Base-by-base conservation (phyloP, 768 basidiomycete genomes). In the Leccinum disarticulatum region DNA sequence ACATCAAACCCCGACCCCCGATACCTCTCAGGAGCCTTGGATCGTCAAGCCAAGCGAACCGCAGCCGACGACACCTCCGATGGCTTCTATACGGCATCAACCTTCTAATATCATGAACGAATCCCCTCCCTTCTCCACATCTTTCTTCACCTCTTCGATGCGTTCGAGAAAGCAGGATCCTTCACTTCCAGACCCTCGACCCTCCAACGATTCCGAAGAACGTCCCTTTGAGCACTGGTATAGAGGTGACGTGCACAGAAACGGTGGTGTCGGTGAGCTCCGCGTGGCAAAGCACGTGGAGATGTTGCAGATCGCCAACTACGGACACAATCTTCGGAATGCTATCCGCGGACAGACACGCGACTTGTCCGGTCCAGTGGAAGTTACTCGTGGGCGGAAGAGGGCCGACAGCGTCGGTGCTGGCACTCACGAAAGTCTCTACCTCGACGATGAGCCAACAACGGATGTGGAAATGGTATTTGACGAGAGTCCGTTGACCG, bases 181-280 rank as follows among this genome's bases (percentile, higher is more conserved):
- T 48, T 1, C 52, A 25, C 55, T 55, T 48, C 17, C 54, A 38
- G 76, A 77, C n/a, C 70, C 80, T 5, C 81, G 90, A 48, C 75
- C 80, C 13, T 90, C 90, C 5, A 81, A 76, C 27, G 90, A 93
- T 25, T 91, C 90, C 6, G 90, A 91, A 61, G 91, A 93, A 68
- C 82, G 83, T 14, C 91, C 91, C 0, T 93, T 87, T 60, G 90
- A 93, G 66, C 91, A 94, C 67, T 93, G 91, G 91, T 94, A 94
- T 69, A 86, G 91, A 52, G 91, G 91, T 1, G 91, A 94, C 64
- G 83, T 91, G 5, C 87, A 91, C 13, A 81, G 91, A 52, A 94
- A 94, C 68, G 91, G 91, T 27, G 91, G 91, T n/a, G 90, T 93
- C 11, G 91, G 91, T 52, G 91, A 93, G 72, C 76, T 91, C 56